A percentile compares a stretch with the other conserved stretches of the same genome.
phyloP scores from a whole-genome alignment of 2,329 filamentous ascomycete species.

The Pseudocercospora eumusae region DNA sequence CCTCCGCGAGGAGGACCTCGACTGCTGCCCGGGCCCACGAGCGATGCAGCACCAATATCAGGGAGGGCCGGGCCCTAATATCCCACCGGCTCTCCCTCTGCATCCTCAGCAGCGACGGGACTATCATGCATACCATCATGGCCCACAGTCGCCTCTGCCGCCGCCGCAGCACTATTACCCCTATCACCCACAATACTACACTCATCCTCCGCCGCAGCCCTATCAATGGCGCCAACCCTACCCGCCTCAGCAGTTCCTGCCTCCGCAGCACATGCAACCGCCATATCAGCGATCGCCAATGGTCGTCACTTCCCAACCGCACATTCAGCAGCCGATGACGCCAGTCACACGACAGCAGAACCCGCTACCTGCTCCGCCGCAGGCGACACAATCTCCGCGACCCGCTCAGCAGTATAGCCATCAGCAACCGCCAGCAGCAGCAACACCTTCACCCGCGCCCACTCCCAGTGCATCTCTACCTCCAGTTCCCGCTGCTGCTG shows the following conservation, averaged over 20 bases:
- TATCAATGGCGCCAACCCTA: slow-evolving; percentile 44
- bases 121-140: slow-evolving; percentile 41
- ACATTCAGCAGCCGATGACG: slow-evolving; percentile 51
- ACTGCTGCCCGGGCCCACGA: slow-evolving; percentile 2
- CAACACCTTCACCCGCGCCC: slow-evolving; percentile 19
- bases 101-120: slow-evolving; percentile 36
- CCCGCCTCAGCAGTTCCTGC: slow-evolving; percentile 43
- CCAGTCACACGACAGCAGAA: slow-evolving; percentile 44
- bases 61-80: slow-evolving; percentile 20
- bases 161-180: slow-evolving; percentile 35
- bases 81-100: slow-evolving; percentile 23
- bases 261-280: slow-evolving; percentile 37
- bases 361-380: slow-evolving; percentile 38
- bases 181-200: slow-evolving; percentile 45
- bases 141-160: slow-evolving; percentile 41
- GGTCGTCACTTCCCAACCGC: slow-evolving; percentile 50
- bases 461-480: slow-evolving; percentile 8
- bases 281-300: slow-evolving; percentile 46
- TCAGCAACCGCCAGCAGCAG: slow-evolving; percentile 21
- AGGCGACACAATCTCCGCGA: slow-evolving; percentile 35
- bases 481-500: not conserved
- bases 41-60: slow-evolving; percentile 20
- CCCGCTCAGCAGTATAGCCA: slow-evolving; percentile 27
- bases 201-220: slow-evolving; percentile 37
- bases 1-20: not conserved